Base-by-base conservation (phyloP, 257 asterid genomes). In the Plectranthus barbatus region DNA sequence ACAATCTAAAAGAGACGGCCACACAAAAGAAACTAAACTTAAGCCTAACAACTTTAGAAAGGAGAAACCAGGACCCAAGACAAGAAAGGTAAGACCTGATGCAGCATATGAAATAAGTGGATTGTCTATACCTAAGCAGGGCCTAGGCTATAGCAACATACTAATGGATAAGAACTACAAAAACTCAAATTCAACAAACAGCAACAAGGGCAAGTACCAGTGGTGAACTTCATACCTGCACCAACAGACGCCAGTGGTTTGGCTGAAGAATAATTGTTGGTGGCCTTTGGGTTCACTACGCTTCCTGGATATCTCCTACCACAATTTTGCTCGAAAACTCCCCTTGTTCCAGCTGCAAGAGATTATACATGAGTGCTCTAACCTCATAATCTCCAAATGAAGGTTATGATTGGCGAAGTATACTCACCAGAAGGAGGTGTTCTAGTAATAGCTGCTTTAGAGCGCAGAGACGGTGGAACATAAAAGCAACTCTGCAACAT, bases 381-480 rank as follows among this genome's bases (percentile, higher is more conserved):
- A 45, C 61, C 19, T 11, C 7, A 29, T 53, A 50, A 40, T 36
- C 11, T 26, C 39, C 23, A 68, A 34, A n/a, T 49, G 20, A n/a
- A n/a, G n/a, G 26, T 29, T 23, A 47, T 36, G 15, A 17, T 23
- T 39, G 51, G 31, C 59, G 40, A 56, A 33, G 36, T 58, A 18
- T 39, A 74, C 93, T 64, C 62, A 92, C 99, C 95, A 58, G 97
- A 71, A 56, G 84, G 77, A 62, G 91, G 91, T 42, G 95, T 83
- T 79, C 82, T 80, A 12, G 84, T 66, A 57, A 50, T 56, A 58
- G 82, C 66, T 72, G 83, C 67, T 73, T 85, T 87, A 9, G 84
- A n/a, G 67, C 94, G 97, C 39, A 89, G 81, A 54, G 96, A 81
- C 41, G 99, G 96, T 21, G 96, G 97, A 62, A 89, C 81, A 63